Conservation (phyloP, 108 stramenopile species). For the Hondaea fermentalgiana region DNA sequence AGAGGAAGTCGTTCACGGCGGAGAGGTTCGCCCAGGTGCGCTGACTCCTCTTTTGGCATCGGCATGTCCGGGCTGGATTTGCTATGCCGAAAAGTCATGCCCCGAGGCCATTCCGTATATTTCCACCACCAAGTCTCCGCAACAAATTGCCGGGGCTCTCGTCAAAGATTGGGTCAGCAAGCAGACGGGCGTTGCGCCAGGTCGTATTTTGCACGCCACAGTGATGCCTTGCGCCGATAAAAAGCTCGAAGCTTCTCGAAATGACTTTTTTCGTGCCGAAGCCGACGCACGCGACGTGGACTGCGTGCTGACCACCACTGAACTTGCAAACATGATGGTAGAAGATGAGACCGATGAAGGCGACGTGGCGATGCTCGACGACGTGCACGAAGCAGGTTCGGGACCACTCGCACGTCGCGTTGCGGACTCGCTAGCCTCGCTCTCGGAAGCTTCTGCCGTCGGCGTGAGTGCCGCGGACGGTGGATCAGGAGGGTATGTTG, state of each 20-base stretch:
- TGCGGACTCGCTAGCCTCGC: neutral
- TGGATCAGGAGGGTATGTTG: slow-evolving; percentile 39
- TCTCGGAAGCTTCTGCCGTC: neutral
- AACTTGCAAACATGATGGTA: slow-evolving; percentile 64
- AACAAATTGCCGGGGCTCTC: slow-evolving; percentile 54
- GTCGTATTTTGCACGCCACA: slow-evolving; percentile 37
- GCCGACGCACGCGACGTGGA: slow-evolving; percentile 68
- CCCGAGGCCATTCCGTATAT: slow-evolving; percentile 70
- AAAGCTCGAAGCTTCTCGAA: slow-evolving; percentile 90
- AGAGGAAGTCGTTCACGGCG: neutral
- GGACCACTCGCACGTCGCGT: neutral
- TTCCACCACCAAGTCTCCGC: slow-evolving; percentile 67
- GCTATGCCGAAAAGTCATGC: slow-evolving; percentile 89
- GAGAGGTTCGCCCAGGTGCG: neutral
- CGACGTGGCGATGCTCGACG: neutral
- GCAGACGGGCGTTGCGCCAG: slow-evolving; percentile 29
- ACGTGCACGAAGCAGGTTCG: no score
- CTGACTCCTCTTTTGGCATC: slow-evolving; percentile 69
- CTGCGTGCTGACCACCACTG: slow-evolving; percentile 78
- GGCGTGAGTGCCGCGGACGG: slow-evolving; percentile 26
- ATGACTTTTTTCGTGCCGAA: slow-evolving; percentile 56
- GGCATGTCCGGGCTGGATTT: slow-evolving; percentile 93
- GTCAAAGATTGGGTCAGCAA: slow-evolving; percentile 21
- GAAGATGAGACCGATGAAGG: slow-evolving; percentile 28
- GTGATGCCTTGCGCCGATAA: slow-evolving; percentile 98